Evolutionary conservation across 2,329 filamentous ascomycete genomes (phyloP), one percentile per base, ranked within the genome.

Genomic region (Aspergillus proliferans): DNA sequence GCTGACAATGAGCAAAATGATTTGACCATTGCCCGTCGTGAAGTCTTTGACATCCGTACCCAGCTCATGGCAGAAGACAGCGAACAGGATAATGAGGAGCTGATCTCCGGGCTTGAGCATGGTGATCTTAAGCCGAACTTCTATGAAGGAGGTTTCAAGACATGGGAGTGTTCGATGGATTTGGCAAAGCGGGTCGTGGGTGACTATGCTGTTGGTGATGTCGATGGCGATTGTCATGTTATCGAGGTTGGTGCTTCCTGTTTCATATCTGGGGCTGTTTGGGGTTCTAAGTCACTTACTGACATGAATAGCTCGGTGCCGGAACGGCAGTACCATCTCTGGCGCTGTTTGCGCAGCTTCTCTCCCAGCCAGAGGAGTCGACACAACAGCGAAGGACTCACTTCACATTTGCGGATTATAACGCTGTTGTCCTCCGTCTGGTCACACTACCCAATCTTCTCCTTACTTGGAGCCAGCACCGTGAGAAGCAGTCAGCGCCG

Each of bases 111-210:
- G 7, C 70, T 83, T 3, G 73, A 76, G 46, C 70, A 77, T 47
- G 76, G 78, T 3, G 81, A 84, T 58, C 73, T 85, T 47, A 75
- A 75, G 41, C 76, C 79, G 22, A 78, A 80, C 52, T 70, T 85
- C 58, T 85, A 85, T 61, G 82, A 85, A 68, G 82, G 82, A 52
- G 82, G 82, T 4, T 84, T 84, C 69, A 85, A 85, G 61, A 85
- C 81, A 15, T 85, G 82, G 82, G 82, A 85, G 66, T 84, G 82
- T 63, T 77, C 80, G 9, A 55, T 83, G 39, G 81, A 85, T 57
- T 71, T 85, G 10, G 80, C 78, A 0, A 74, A 70, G 47, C 52
- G 67, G 42, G 52, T 64, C 28, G 47, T 52, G 18, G 47, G 40
- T 12, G 59, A 65, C 26, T 50, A 57, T 34, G 39, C 45, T 8